Percentiles rank a stretch among this genome's conserved stretches.
Evolutionary conservation across 495 filamentous ascomycete genomes (phyloP).

Genomic region (Podospora appendiculata): DNA sequence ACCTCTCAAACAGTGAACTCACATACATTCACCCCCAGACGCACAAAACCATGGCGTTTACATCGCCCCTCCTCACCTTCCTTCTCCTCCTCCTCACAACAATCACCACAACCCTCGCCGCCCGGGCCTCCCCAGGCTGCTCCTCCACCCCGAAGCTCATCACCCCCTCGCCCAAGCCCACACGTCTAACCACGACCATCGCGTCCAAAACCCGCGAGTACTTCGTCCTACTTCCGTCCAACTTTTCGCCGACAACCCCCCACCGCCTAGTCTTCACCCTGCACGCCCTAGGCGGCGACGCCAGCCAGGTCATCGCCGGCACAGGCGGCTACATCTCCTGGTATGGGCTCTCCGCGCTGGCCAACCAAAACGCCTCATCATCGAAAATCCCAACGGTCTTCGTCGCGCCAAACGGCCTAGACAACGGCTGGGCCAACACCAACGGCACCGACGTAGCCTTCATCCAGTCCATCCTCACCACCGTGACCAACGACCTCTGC

Average conservation of each 20-base stretch:
- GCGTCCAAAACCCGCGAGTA: conserved; percentile 22
- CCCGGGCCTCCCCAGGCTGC: conserved; percentile 8
- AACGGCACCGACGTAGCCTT: conserved; percentile 37
- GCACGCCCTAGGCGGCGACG: conserved; percentile 32
- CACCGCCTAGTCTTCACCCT: conserved; percentile 36
- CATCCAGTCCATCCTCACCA: conserved; percentile 22
- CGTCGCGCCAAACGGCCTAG: conserved; percentile 34
- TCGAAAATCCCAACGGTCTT: conserved; percentile 20
- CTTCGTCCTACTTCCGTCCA: conserved; percentile 28
- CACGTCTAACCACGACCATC: conserved; percentile 13
- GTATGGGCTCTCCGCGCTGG: conserved; percentile 31
- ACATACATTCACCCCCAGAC: neutral
- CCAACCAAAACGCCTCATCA: neutral
- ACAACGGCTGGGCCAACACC: conserved; percentile 37
- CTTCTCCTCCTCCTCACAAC: neutral
- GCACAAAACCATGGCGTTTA: neutral
- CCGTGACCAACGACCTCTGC: conserved; percentile 32
- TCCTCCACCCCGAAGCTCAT: conserved; percentile 5
- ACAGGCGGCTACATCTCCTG: conserved; percentile 23
- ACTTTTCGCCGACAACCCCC: conserved; percentile 32
- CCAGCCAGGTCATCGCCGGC: conserved; percentile 24
- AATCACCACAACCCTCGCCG: neutral
- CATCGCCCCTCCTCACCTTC: neutral
- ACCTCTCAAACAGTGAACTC: neutral
- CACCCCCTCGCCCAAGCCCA: conserved; percentile 2